Base-by-base conservation (phyloP, 1,139 yeast genomes). In the Pneumocystis sp. region DNA sequence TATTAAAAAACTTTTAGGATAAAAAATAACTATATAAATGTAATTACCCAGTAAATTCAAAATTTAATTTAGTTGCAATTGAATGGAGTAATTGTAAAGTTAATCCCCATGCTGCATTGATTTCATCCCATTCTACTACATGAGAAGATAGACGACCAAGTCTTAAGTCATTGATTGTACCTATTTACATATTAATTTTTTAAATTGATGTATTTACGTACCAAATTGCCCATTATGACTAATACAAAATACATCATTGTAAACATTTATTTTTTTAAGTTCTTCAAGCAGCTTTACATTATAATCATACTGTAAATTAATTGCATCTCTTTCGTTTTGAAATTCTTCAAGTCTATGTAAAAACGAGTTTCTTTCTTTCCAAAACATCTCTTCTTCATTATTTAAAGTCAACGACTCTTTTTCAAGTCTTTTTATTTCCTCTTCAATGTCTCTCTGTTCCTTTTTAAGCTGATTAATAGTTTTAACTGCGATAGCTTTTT, bases 71-170 rank as follows among this genome's bases (percentile, higher is more conserved):
- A 37, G 82, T 79, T 2, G 82, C 76, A 3, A 91, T 79, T 4
- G 95, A 88, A 0, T 85, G 81, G 59, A 91, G 74, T 31, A 91
- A 75, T 25, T 90, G 74, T 3, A 89, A 82, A 1, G 91, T 78
- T 71, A 91, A 96, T 0, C 98, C 98, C 74, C 93, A 77, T 0
- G 96, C 97, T 0, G 95, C 95, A 73, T 91, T 93, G 59, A 90
- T 85, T 71, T 93, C 98, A 64, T 89, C 84, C 96, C 96, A 90
- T 2, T 95, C 87, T 0, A 91, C 79, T 65, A 64, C 63, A n/a
- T 72, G 81, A 67, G 79, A 77, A 61, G 82, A 82, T 62, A 83
- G 73, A 34, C 83, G 76, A 0, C 97, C 98, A 17, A 93, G 74
- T 66, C 96, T 76, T 59, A 42, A 59, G 31, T 25, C 61, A 59